Percentiles rank a stretch among this genome's conserved stretches.
Conservation (phyloP, 1,284 basidiomycete species). For the Taiwanofungus camphoratus region DNA sequence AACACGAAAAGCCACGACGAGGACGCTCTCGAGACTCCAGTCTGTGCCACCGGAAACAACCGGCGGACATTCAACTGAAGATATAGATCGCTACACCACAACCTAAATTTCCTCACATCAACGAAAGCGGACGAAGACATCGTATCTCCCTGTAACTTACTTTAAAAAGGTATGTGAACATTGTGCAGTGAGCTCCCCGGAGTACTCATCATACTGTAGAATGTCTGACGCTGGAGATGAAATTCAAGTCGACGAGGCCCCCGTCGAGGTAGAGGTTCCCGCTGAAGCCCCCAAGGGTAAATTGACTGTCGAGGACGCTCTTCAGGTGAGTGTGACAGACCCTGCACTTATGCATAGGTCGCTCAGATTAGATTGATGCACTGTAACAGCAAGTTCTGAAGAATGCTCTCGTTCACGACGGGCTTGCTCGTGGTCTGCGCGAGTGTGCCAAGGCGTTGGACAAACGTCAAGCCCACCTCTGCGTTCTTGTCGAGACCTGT, state of each 20-base stretch:
- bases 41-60: slow-evolving; percentile 22
- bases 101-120: slow-evolving; percentile 54
- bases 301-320: slow-evolving; percentile 95
- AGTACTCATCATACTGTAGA: slow-evolving; percentile 31
- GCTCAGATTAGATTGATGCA: no score
- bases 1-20: no score
- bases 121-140: slow-evolving; percentile 94
- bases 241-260: slow-evolving; percentile 70
- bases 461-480: slow-evolving; percentile 98
- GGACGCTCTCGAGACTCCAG: no score
- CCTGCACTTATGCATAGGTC: no score
- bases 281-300: slow-evolving; percentile 88
- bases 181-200: not conserved
- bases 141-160: slow-evolving; percentile 30
- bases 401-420: slow-evolving; percentile 96
- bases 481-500: slow-evolving; percentile 98
- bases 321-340: slow-evolving; percentile 60
- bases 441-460: slow-evolving; percentile 98
- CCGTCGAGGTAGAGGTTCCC: slow-evolving; percentile 79
- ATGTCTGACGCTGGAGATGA: slow-evolving; percentile 99
- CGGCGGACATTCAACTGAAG: slow-evolving; percentile 44
- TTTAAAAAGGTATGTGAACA: slow-evolving; percentile 40
- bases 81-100: slow-evolving; percentile 29
- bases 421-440: slow-evolving; percentile 95
- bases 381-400: slow-evolving; percentile 86